Evolutionary conservation across 306 rosid species (phyloP), one percentile per base, ranked within the genome.

Genomic region (Bauhinia variegata): DNA sequence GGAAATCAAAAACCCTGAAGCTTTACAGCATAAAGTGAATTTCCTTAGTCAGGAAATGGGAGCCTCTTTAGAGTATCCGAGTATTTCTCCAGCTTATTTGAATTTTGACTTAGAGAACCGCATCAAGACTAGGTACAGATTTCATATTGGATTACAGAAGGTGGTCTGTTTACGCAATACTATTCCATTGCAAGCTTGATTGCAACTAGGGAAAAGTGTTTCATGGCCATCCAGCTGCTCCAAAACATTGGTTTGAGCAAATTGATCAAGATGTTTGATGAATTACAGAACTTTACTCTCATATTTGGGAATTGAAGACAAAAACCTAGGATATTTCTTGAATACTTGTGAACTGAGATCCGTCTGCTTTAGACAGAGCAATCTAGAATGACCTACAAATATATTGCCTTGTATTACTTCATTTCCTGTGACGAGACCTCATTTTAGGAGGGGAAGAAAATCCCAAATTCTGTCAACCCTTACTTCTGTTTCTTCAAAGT

Each of bases 191-290:
- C 91, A n/a, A 88, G 84, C 82, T 51, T 88, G 71, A 42, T 86
- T 70, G 88, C 93, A 7, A 86, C 91, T 18, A 83, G 87, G 37
- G 84, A 86, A 68, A 86, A 72, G 85, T 59, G 38, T 41, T 91
- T 86, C 56, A 67, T 91, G 39, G 42, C 73, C 96, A 91, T 60
- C 91, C 95, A 3, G 95, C 90, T 37, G 89, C 87, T 71, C 88
- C 80, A 13, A 91, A 91, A 81, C 87, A 81, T 54, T 91, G 93
- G 92, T 78, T 87, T 13, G 96, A 91, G 78, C 67, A 83, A 69
- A 49, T 66, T 64, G 33, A 69, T 39, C 16, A 17, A 18, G 37
- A 39, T 67, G 14, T 52, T 52, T 8, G 17, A 41, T 14, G 37
- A 62, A 61, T 17, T 54, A 50, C n/a, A 17, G 33, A 67, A 78